Percentiles rank a stretch among this genome's conserved stretches.
Evolutionary conservation across 345 rosid species (phyloP).

Genomic region (Punica granatum): DNA sequence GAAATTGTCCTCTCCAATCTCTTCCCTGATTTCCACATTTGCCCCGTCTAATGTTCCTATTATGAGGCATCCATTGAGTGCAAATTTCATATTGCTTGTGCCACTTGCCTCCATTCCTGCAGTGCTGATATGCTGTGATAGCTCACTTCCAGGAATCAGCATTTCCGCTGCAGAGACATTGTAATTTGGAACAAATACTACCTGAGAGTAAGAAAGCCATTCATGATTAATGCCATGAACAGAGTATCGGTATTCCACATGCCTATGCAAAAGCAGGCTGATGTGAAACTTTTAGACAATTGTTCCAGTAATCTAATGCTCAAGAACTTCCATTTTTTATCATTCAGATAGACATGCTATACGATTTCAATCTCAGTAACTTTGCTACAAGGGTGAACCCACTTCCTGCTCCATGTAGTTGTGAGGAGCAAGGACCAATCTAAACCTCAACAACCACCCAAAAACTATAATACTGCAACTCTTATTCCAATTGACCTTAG

Average conservation of each 20-base stretch:
- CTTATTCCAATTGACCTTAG: background rate
- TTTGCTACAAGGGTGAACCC: background rate
- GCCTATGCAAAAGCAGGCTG: background rate
- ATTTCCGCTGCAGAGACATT: conserved; percentile 91
- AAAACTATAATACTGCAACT: background rate
- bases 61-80: conserved; percentile 93
- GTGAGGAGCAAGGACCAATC: background rate
- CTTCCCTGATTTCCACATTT: conserved; percentile 95
- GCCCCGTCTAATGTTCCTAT: conserved; percentile 98
- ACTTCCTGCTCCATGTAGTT: background rate
- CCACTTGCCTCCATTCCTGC: conserved; percentile 99
- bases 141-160: conserved; percentile 96
- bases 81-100: conserved; percentile 97
- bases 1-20: conserved; percentile 83
- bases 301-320: background rate
- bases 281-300: background rate
- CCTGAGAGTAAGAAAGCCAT: conserved; percentile 31
- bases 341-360: background rate
- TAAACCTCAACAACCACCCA: background rate
- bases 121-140: conserved; percentile 96
- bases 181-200: conserved; percentile 95
- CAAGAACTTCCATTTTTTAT: background rate
- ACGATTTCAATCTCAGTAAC: background rate
- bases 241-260: background rate
- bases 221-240: background rate